Base-by-base conservation (phyloP, 805 yeast genomes). In the Priceomyces carsonii region DNA sequence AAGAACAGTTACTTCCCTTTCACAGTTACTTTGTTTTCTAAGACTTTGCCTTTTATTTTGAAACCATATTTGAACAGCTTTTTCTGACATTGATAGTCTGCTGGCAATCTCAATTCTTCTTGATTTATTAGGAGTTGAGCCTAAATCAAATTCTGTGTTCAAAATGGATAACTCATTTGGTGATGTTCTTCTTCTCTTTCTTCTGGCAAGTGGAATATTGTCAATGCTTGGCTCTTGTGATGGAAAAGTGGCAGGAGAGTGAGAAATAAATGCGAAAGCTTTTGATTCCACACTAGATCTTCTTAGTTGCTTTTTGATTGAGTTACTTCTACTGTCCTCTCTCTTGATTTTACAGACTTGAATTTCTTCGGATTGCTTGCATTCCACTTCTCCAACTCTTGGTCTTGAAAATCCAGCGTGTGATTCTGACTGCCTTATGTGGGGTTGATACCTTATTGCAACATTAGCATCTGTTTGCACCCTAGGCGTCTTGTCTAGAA, bases 61-160 rank as follows among this genome's bases (percentile, higher is more conserved):
- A 66, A 93, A 93, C 99, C 99, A 93, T 44, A 91, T 88, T 66
- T 93, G 99, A 22, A 93, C 95, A 2, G 97, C 96, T 59, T 90
- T 88, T 60, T 90, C 97, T n/a, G 91, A 79, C 98, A 93, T 93
- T 47, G 80, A 81, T 26, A 93, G 95, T 45, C 71, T 77, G 19
- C 66, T 60, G 4, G 98, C 96, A 45, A 93, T 85, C 45, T 82
- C 85, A 28, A 77, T 70, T 48, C 98, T 78, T 53, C 83, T 73
- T 29, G 73, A 63, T 57, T 82, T 83, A 55, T 84, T 82, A 29
- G 99, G 99, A 32, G 95, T 87, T 28, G 80, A 69, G 40, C 95
- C 89, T 32, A 66, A 55, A 32, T 73, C 73, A 53, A 91, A 93
- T 64, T 89, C 96, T 23, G 71, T 62, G 60, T 89, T 93, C 40